These are phyloP conservation scores for Trifolium fragiferum DNA, from an alignment of 306 rosid genomes.

Conservation along the genomic window DNA sequence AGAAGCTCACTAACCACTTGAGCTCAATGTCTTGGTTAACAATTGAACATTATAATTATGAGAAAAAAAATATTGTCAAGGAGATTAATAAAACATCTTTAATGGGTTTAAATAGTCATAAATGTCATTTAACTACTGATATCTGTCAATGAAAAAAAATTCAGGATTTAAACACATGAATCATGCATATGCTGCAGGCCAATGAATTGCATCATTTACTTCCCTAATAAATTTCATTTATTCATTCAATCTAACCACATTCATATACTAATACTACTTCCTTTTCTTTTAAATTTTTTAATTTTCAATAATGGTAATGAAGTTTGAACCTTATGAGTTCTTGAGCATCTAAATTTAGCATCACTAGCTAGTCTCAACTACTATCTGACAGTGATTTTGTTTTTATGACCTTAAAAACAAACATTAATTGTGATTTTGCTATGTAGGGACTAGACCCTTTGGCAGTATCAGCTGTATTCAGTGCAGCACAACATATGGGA, in stretches of 20 bases:
- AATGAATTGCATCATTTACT: constrained; percentile 47
- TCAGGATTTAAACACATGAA: constrained; percentile 6
- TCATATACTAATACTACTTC: constrained; percentile 36
- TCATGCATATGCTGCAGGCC: constrained; percentile 41
- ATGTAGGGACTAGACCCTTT: constrained; percentile 86
- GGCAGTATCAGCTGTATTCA: constrained; percentile 76
- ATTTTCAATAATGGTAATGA: not conserved
- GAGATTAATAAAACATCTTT: constrained; percentile 20
- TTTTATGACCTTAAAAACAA: constrained; percentile 9
- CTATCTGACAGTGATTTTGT: not conserved
- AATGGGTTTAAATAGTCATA: constrained; percentile 38
- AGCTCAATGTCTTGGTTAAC: too few relatives aligned
- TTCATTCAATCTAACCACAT: constrained; percentile 43
- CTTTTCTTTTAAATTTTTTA: constrained; percentile 25
- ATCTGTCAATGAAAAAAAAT: constrained; percentile 14
- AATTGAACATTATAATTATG: not conserved
- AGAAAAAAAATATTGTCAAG: not conserved
- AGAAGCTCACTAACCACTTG: too few relatives aligned
- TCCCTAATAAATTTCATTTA: constrained; percentile 38
- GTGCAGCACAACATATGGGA: constrained; percentile 83
- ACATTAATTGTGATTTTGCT: not conserved
- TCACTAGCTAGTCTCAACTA: not conserved
- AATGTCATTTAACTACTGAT: constrained; percentile 38
- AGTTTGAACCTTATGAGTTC: constrained; percentile 9
- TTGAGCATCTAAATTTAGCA: constrained; percentile 4